Conservation (phyloP, 1,284 basidiomycete species). For the Leccinum fallax region DNA sequence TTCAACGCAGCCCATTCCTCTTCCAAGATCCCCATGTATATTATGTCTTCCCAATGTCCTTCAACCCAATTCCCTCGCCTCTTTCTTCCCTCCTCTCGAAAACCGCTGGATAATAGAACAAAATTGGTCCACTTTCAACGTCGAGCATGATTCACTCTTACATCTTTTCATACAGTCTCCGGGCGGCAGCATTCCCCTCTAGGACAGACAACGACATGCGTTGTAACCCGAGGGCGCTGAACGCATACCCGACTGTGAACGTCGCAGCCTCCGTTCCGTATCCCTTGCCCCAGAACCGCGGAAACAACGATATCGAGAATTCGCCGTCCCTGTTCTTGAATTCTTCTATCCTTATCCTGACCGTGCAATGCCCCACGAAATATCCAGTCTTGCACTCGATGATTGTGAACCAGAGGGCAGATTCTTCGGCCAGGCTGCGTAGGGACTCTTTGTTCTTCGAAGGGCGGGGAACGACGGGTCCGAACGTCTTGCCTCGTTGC, state of each 20-base stretch:
- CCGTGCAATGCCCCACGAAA: constrained; percentile 10
- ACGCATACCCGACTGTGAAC: constrained; percentile 20
- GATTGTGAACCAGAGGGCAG: constrained; percentile 15
- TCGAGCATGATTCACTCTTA: constrained; percentile 5
- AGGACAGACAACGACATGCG: constrained; percentile 19
- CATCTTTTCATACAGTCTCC: constrained; percentile 16
- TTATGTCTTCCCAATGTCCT: constrained; percentile 21
- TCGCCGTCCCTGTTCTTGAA: constrained; percentile 21
- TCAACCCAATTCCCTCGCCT: constrained; percentile 18
- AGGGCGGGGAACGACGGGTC: constrained; percentile 10
- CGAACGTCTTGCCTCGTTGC: constrained; percentile 12
- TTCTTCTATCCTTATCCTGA: constrained; percentile 10
- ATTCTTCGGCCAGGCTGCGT: constrained; percentile 10
- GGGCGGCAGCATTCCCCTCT: constrained; percentile 17
- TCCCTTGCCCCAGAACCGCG: constrained; percentile 10
- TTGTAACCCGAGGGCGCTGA: constrained; percentile 16
- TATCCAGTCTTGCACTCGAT: background rate
- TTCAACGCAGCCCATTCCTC: constrained; percentile 13
- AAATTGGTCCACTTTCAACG: background rate
- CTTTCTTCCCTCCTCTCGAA: constrained; percentile 21
- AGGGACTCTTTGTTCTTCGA: constrained; percentile 12
- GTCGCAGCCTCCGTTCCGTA: constrained; percentile 13
- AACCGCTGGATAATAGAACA: constrained; percentile 6
- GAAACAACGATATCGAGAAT: constrained; percentile 13
- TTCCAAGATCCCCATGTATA: constrained; percentile 21